Conservation (phyloP, 148 eudicot genomes). For the Diospyros kaki region DNA sequence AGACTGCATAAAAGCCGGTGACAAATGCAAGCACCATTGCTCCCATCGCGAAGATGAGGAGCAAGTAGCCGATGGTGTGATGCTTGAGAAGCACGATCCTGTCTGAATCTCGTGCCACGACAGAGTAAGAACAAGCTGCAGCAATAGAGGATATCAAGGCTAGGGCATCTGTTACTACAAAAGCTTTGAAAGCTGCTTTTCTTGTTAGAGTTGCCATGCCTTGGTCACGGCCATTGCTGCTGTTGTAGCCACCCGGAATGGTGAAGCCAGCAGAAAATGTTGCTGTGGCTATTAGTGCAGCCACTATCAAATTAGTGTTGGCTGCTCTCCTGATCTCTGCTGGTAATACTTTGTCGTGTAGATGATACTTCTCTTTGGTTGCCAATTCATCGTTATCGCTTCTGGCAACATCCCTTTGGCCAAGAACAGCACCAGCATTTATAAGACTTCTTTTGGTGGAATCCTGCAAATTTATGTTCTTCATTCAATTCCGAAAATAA, state of each 20-base stretch:
- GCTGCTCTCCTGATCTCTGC: no score
- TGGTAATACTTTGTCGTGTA: no score
- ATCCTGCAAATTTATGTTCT: constrained; percentile 3
- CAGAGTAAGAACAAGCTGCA: background rate
- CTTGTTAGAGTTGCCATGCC: constrained; percentile 5
- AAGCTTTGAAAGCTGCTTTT: constrained; percentile 10
- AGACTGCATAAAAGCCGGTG: background rate
- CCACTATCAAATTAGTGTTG: constrained; percentile 6
- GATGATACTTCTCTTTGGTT: background rate
- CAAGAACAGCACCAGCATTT: constrained; percentile 6
- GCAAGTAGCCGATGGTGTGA: background rate
- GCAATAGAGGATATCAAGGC: background rate
- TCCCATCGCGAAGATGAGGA: background rate
- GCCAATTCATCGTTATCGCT: background rate
- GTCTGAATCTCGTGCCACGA: background rate
- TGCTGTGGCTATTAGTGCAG: constrained; percentile 6
- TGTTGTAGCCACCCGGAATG: background rate
- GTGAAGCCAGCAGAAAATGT: constrained; percentile 10
- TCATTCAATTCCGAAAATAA: no score
- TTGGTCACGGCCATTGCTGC: background rate
- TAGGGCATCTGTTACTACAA: background rate
- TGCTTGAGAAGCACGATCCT: background rate
- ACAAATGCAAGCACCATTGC: constrained; percentile 10
- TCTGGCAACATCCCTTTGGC: background rate
- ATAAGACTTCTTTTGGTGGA: constrained; percentile 5